These are phyloP conservation scores for Zopfochytrium polystomum DNA, from an alignment of 371 early-diverging fungal species.

Conservation along the genomic window DNA sequence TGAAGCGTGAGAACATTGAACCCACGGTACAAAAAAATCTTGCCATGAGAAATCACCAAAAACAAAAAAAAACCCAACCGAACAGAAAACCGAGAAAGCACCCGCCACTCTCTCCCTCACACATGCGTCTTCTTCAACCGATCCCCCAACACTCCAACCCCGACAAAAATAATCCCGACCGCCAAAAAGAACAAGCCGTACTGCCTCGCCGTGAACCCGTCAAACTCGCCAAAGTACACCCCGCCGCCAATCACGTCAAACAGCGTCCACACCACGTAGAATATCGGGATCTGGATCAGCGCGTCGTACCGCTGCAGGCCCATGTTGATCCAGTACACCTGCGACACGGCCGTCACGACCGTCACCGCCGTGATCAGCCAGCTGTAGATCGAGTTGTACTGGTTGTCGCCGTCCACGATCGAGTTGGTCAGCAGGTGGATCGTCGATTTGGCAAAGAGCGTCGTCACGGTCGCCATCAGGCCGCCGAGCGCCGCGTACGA, in stretches of 20 bases:
- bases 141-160: slow-evolving; percentile 58
- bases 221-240: slow-evolving; percentile 81
- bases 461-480: slow-evolving; percentile 79
- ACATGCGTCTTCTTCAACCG: slow-evolving; percentile 43
- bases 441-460: slow-evolving; percentile 78
- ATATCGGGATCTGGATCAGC: slow-evolving; percentile 78
- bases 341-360: slow-evolving; percentile 69
- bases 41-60: no score
- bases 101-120: no score
- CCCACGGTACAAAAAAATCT: no score
- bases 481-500: slow-evolving; percentile 69
- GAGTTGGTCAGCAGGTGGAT: slow-evolving; percentile 70
- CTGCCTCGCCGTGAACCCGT: slow-evolving; percentile 60
- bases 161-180: slow-evolving; percentile 68
- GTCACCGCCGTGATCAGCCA: slow-evolving; percentile 73
- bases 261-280: slow-evolving; percentile 78
- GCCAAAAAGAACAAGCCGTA: slow-evolving; percentile 65
- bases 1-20: no score
- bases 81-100: no score
- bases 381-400: slow-evolving; percentile 61
- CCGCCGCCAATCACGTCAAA: slow-evolving; percentile 66
- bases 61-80: no score
- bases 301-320: slow-evolving; percentile 83
- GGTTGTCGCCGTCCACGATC: slow-evolving; percentile 68
- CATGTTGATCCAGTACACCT: slow-evolving; percentile 59